Percentiles rank a stretch among this genome's conserved stretches.
Evolutionary conservation across 2,329 filamentous ascomycete genomes (phyloP).

Genomic region (Cryphonectria nitschkei): DNA sequence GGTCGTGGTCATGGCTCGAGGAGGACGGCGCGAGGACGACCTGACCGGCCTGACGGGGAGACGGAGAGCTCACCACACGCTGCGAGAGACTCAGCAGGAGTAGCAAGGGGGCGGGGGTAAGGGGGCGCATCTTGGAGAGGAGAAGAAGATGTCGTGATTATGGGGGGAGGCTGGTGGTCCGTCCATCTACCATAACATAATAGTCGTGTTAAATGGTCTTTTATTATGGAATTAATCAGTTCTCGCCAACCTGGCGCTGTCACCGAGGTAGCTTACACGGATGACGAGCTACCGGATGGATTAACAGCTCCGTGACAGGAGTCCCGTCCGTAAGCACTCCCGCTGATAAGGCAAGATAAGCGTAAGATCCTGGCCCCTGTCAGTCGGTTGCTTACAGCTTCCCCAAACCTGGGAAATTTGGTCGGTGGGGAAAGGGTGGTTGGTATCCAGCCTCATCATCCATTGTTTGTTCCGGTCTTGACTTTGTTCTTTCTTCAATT

Average conservation of each 20-base stretch:
- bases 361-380: not conserved
- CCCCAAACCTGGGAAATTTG: not conserved
- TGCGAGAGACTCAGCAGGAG: constrained; percentile 19
- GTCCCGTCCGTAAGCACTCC: not conserved
- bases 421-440: too few species aligned
- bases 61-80: constrained; percentile 16
- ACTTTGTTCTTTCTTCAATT: not conserved
- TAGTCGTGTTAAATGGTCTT: too few species aligned
- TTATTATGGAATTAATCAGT: too few species aligned
- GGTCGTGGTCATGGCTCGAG: not conserved
- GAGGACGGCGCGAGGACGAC: constrained; percentile 17
- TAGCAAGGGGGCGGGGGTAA: constrained; percentile 8
- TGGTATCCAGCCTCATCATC: not conserved
- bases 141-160: not conserved
- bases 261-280: not conserved
- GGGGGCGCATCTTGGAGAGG: constrained; percentile 15
- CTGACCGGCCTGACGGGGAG: constrained; percentile 14
- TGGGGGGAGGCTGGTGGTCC: not conserved
- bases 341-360: not conserved
- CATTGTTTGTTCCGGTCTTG: not conserved
- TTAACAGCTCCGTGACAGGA: not conserved
- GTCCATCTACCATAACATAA: too few species aligned
- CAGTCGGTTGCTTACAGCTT: not conserved
- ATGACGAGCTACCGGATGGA: not conserved
- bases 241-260: too few species aligned